Base-by-base conservation (phyloP, 2,329 filamentous ascomycete genomes). In the Neofusicoccum umdonicola region DNA sequence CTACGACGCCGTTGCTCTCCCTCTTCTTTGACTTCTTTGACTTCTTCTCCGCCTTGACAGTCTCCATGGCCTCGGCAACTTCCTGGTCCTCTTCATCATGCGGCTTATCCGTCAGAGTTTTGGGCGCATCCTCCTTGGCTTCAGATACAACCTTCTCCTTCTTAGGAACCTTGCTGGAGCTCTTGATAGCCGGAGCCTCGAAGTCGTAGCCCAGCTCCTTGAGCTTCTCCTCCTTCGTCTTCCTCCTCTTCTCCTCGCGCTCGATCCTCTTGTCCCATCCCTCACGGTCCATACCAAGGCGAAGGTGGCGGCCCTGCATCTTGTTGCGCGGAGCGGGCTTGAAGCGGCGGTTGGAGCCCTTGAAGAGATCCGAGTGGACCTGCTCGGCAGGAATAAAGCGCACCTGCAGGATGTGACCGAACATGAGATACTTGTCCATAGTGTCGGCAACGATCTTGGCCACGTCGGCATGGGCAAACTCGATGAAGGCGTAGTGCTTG, bases 371-470 rank as follows among this genome's bases (percentile, higher is more conserved):
- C 27, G 88, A 84, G 75, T 96, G 92, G 48, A 97, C 82, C 74
- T 93, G 88, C 66, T 91, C 91, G 65, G 87, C 81, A 3, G 91
- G 87, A 3, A 97, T 85, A 27, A 88, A 82, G 75, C 92, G 91
- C 79, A 93, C 94, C 79, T 96, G 94, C 70, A 99, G 83, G 67
- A 98, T 90, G 76, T 97, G 94, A 5, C 92, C 92, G 77, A 97
- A 98, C 74, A 99, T 85, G 44, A 98, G 87, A 79, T 99, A 99
- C 80, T 93, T 96, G 83, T 97, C 88, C 95, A 99, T 99, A 22
- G 95, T 97, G 80, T 93, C 91, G 57, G 92, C 90, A 35, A 96
- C 94, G 70, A 98, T 93, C 72, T 92, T 90, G 44, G 95, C 94
- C n/a, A 93, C 91, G 65, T 92, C 89, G 39, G 84, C 81, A 6